Evolutionary conservation across 2,329 filamentous ascomycete genomes (phyloP).

Genomic region (Calonectria honghensis): DNA sequence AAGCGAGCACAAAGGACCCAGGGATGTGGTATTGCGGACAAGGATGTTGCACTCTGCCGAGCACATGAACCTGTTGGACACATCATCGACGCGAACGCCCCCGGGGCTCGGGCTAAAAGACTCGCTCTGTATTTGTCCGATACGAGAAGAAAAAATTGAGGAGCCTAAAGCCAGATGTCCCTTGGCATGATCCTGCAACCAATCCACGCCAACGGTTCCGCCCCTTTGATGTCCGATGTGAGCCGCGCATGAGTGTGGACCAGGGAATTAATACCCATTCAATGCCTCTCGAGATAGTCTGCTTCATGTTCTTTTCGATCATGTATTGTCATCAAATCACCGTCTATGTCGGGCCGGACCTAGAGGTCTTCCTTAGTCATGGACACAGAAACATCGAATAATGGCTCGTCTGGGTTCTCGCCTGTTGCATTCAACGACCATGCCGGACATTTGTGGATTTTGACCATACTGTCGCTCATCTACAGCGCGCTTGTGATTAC

Average conservation of each 20-base stretch:
- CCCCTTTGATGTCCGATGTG: slow-evolving; percentile 10
- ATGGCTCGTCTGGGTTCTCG: slow-evolving; percentile 38
- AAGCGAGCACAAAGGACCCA: neutral
- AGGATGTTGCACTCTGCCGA: neutral
- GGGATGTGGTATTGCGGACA: slow-evolving; percentile 15
- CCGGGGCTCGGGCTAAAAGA: slow-evolving; percentile 1
- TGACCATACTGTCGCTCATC: slow-evolving; percentile 49
- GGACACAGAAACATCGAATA: slow-evolving; percentile 31
- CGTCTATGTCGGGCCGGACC: neutral
- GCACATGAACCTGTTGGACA: neutral
- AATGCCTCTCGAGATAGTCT: slow-evolving; percentile 18
- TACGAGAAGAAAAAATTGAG: neutral
- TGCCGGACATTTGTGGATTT: slow-evolving; percentile 49
- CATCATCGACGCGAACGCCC: neutral
- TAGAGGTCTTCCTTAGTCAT: slow-evolving; percentile 32
- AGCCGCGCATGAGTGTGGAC: slow-evolving; percentile 24
- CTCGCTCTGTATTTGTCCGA: slow-evolving; percentile 3
- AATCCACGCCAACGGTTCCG: neutral
- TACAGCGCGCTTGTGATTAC: slow-evolving; percentile 44
- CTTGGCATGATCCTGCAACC: slow-evolving; percentile 13
- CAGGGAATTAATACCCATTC: slow-evolving; percentile 34
- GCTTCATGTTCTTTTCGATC: neutral
- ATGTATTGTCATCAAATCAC: slow-evolving; percentile 1
- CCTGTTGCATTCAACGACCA: slow-evolving; percentile 46
- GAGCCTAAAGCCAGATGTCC: slow-evolving; percentile 20